Evolutionary conservation across 169 alveolate genomes (phyloP).

Genomic region (Plasmodium inui): DNA sequence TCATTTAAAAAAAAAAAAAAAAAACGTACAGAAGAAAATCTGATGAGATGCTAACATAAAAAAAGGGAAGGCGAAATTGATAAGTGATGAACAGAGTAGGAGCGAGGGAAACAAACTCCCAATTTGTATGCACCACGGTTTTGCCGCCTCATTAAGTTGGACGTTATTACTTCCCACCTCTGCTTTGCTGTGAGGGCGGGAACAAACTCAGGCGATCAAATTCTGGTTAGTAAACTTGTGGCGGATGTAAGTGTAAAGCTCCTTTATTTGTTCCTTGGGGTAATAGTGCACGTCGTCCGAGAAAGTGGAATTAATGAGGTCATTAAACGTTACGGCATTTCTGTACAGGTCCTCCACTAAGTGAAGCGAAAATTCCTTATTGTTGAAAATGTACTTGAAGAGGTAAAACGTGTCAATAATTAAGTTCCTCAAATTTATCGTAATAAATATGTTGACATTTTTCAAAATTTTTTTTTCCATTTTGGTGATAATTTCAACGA

Average conservation of each 20-base stretch:
- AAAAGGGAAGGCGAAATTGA: neutral
- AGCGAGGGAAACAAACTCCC: neutral
- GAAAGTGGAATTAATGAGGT: constrained; percentile 20
- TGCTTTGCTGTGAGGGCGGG: neutral
- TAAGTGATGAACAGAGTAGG: neutral
- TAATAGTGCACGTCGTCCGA: constrained; percentile 50
- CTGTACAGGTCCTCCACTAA: constrained; percentile 54
- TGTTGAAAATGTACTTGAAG: constrained; percentile 57
- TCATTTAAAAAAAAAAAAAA: neutral
- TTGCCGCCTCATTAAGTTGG: neutral
- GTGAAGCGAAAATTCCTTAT: constrained; percentile 30
- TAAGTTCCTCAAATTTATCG: constrained; percentile 53
- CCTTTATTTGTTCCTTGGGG: constrained; percentile 69
- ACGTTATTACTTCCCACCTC: neutral
- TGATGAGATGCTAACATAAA: constrained; percentile 13
- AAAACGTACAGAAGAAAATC: neutral
- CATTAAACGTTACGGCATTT: constrained; percentile 16
- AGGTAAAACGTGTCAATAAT: constrained; percentile 56
- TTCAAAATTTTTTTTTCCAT: constrained; percentile 46
- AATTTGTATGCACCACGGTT: neutral
- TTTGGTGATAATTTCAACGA: constrained; percentile 43
- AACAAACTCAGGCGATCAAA: constrained; percentile 22
- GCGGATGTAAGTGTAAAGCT: constrained; percentile 28
- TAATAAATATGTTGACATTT: constrained; percentile 32
- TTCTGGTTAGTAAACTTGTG: constrained; percentile 52